Evolutionary conservation across 2,329 filamentous ascomycete genomes (phyloP), one percentile per base, ranked within the genome.

Genomic region (Reticulascus tulasneorum): DNA sequence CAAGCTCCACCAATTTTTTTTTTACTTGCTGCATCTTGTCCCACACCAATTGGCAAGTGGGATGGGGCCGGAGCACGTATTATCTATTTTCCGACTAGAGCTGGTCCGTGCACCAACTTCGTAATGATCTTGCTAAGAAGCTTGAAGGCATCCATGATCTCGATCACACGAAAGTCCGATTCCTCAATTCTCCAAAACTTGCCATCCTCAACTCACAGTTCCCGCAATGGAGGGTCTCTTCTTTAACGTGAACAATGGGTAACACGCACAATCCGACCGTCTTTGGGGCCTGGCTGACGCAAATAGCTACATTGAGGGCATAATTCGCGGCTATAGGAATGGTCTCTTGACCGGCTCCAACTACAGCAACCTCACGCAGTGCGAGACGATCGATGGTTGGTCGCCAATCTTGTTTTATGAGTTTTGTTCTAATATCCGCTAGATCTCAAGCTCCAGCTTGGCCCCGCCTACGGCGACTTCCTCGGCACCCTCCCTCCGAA

Each of bases 391-490:
- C 54, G 91, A 97, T 67, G 91, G 91, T 93, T 66, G 52, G 73
- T 51, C 48, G 34, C 33, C 21, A 29, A 11, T 33, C 12, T 16
- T 10, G 25, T 28, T 26, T 34, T 12, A 27, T 27, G 42, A 42
- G 43, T 48, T 16, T n/a, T 16, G 2, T 37, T 35, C 42, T 18
- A 43, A 23, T 21, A 8, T 17, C 4, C 19, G 10, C 28, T 51
- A 97, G 93, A 98, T 71, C 82, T 98, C 49, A 98, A 97, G 72
- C 83, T 97, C 39, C 93, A 98, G 67, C 88, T 98, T 26, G 89
- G 87, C 37, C 93, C 93, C 46, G 84, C 93, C 33, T 98, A 98
- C 56, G 93, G 94, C 66, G 93, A 98, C 67, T 95, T 95, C 66
- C 87, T 98, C 49, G 83, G 87, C 48, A 81, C 87, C 46, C 83